Evolutionary conservation across 768 basidiomycete species (phyloP).

Genomic region (Collybiopsis luxurians): DNA sequence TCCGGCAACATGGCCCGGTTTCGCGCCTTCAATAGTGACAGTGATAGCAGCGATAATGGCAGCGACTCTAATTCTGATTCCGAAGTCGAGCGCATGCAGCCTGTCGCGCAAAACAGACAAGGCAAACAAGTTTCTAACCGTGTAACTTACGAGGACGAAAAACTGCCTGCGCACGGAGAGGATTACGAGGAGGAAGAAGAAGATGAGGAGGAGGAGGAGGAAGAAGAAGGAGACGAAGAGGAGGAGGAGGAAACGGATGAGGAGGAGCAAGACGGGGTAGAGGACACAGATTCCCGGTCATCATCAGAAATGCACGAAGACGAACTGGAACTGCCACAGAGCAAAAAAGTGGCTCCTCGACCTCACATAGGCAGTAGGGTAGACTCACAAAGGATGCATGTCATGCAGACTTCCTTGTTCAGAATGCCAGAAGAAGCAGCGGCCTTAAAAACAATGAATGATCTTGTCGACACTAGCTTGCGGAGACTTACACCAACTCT

Average conservation of each 20-base stretch:
- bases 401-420: constrained; percentile 91
- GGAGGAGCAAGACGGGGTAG: constrained; percentile 26
- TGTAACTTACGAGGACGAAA: constrained; percentile 7
- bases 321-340: constrained; percentile 38
- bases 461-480: constrained; percentile 26
- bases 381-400: constrained; percentile 87
- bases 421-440: constrained; percentile 72
- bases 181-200: constrained; percentile 12
- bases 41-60: constrained; percentile 32
- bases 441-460: constrained; percentile 53
- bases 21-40: constrained; percentile 60
- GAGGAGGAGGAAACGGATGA: constrained; percentile 29
- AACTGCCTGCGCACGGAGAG: constrained; percentile 13
- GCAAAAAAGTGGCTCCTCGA: constrained; percentile 65
- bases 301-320: constrained; percentile 54
- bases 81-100: constrained; percentile 19
- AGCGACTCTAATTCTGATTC: constrained; percentile 30
- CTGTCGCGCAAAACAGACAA: constrained; percentile 7
- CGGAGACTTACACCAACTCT: constrained; percentile 32
- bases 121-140: neutral
- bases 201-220: constrained; percentile 22
- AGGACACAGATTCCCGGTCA: constrained; percentile 35
- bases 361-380: constrained; percentile 69
- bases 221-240: constrained; percentile 3
- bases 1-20: constrained; percentile 59